These are phyloP conservation scores for Vigna angularis DNA, from an alignment of 306 rosid genomes.

Conservation along the genomic window DNA sequence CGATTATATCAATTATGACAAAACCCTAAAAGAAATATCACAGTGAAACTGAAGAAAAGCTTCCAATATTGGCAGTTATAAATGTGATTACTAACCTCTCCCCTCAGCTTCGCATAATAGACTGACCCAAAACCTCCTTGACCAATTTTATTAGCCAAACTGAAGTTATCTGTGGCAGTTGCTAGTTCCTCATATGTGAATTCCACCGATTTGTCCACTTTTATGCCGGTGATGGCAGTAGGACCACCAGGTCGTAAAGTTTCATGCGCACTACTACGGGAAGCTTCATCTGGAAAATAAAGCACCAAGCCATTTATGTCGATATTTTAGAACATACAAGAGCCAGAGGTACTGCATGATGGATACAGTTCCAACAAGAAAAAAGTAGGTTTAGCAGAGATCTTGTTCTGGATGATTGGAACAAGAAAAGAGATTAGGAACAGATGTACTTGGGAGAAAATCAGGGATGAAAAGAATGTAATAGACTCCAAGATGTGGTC, in stretches of 20 bases:
- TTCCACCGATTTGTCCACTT: constrained; percentile 88
- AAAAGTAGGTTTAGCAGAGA: constrained; percentile 3
- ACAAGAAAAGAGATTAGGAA: constrained; percentile 16
- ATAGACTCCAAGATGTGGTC: constrained; percentile 8
- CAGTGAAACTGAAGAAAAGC: constrained; percentile 5
- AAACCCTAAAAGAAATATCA: constrained; percentile 8
- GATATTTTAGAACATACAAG: constrained; percentile 18
- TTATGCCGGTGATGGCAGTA: constrained; percentile 62
- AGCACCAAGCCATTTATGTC: constrained; percentile 24
- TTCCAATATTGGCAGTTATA: constrained; percentile 22
- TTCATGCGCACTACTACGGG: constrained; percentile 48
- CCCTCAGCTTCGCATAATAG: constrained; percentile 95
- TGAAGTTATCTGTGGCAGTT: constrained; percentile 74
- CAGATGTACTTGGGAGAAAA: constrained; percentile 1
- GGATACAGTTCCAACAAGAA: constrained; percentile 28
- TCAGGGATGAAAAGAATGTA: background rate
- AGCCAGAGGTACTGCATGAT: constrained; percentile 19
- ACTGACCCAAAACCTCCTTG: constrained; percentile 97
- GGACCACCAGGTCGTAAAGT: constrained; percentile 47
- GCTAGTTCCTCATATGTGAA: constrained; percentile 92
- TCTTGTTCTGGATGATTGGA: constrained; percentile 2
- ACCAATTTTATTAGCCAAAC: constrained; percentile 84
- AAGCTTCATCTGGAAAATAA: constrained; percentile 48
- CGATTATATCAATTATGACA: constrained; percentile 6
- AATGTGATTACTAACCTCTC: constrained; percentile 78